Conservation (phyloP, 768 basidiomycete species). For the Agaricus blazei region DNA sequence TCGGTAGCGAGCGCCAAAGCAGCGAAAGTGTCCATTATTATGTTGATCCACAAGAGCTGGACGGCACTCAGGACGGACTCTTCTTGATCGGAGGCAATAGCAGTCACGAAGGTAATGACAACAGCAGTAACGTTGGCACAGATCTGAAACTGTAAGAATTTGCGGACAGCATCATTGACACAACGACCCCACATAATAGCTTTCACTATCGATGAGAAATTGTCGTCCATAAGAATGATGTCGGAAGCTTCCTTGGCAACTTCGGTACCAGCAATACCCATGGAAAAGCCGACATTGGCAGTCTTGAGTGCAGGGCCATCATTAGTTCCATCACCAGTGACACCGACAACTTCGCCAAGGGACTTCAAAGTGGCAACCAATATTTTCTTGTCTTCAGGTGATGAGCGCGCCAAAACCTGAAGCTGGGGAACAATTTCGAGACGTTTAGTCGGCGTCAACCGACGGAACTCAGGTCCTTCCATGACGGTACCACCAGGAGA, state of each 20-base stretch:
- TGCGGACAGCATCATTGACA: conserved; percentile 96
- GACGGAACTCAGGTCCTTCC: conserved; percentile 94
- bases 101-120: conserved; percentile 86
- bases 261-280: conserved; percentile 96
- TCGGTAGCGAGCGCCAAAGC: conserved; percentile 97
- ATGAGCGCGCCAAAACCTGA: conserved; percentile 95
- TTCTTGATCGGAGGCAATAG: conserved; percentile 74
- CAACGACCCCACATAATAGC: conserved; percentile 99
- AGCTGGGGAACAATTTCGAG: conserved; percentile 84
- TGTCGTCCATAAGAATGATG: conserved; percentile 97
- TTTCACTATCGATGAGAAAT: conserved; percentile 92
- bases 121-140: conserved; percentile 96
- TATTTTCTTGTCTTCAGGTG: conserved; percentile 94
- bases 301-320: conserved; percentile 96
- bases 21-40: conserved; percentile 98
- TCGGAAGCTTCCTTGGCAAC: conserved; percentile 99
- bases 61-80: conserved; percentile 90
- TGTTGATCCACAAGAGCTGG: conserved; percentile 97
- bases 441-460: conserved; percentile 64
- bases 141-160: conserved; percentile 95
- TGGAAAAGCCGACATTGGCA: conserved; percentile 94
- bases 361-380: conserved; percentile 84
- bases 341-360: conserved; percentile 88
- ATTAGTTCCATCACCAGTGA: conserved; percentile 98
- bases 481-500: conserved; percentile 92